Percentiles rank a stretch among this genome's conserved stretches.
Conservation (phyloP, 202 grass and related monocot species). For the Schoenoplectus tabernaemontani region DNA sequence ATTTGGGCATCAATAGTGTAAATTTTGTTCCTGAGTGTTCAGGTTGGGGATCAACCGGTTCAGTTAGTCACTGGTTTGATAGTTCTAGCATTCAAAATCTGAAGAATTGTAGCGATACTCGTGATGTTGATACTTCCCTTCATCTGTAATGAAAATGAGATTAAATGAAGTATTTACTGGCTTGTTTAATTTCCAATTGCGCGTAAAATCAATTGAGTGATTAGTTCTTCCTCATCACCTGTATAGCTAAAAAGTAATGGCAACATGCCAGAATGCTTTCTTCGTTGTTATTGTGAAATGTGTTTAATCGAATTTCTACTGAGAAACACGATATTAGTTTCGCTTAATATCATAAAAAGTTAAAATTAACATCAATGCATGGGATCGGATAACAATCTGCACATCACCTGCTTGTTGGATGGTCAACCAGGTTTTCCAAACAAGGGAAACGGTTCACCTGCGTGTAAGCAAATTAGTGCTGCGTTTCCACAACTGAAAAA, state of each 20-base stretch:
- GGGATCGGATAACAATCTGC: neutral
- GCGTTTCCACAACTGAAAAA: neutral
- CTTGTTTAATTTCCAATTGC: neutral
- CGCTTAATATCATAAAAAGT: neutral
- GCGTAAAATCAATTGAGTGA: neutral
- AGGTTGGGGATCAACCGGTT: constrained; percentile 3
- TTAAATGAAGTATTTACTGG: constrained; percentile 28
- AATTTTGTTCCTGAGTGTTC: constrained; percentile 1
- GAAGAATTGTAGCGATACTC: constrained; percentile 43
- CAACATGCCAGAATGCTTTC: neutral
- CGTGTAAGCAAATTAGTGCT: neutral
- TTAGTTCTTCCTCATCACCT: neutral
- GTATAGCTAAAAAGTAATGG: neutral
- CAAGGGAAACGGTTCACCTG: neutral
- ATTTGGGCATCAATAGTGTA: constrained; percentile 8
- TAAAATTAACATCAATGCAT: neutral
- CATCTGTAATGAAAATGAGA: constrained; percentile 69
- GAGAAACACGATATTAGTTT: neutral
- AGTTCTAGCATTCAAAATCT: constrained; percentile 43
- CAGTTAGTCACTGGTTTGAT: neutral
- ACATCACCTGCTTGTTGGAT: neutral
- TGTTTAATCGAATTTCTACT: neutral
- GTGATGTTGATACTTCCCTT: constrained; percentile 88
- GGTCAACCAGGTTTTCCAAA: neutral
- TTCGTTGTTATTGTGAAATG: neutral